Percentiles rank a stretch among this genome's conserved stretches.
Conservation (phyloP, 179 eudicot species). For the Sideroxylon spinosum region DNA sequence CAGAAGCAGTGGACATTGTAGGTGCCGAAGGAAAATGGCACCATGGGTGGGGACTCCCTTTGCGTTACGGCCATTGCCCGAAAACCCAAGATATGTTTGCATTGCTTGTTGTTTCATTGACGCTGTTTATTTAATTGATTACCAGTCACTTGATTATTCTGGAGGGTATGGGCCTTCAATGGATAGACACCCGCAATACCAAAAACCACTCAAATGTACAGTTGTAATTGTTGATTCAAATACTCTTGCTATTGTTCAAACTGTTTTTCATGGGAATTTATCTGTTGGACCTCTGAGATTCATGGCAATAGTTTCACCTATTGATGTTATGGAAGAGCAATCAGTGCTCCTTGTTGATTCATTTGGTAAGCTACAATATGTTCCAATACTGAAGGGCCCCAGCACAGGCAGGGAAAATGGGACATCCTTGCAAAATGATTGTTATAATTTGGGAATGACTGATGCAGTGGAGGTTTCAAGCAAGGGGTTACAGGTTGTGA, state of each 20-base stretch:
- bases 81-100: slow-evolving; percentile 78
- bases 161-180: slow-evolving; percentile 36
- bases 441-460: slow-evolving; percentile 27
- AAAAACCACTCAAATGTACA: slow-evolving; percentile 54
- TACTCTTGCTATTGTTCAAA: slow-evolving; percentile 72
- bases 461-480: slow-evolving; percentile 28
- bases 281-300: slow-evolving; percentile 73
- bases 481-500: slow-evolving; percentile 50
- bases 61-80: slow-evolving; percentile 53
- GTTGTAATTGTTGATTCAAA: slow-evolving; percentile 75
- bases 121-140: slow-evolving; percentile 25
- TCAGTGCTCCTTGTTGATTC: slow-evolving; percentile 61
- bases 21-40: slow-evolving; percentile 83
- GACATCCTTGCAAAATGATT: slow-evolving; percentile 28
- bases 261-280: slow-evolving; percentile 71
- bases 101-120: slow-evolving; percentile 54
- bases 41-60: slow-evolving; percentile 93
- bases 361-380: slow-evolving; percentile 52
- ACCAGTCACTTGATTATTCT: slow-evolving; percentile 29
- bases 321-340: slow-evolving; percentile 46
- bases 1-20: slow-evolving; percentile 87
- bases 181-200: slow-evolving; percentile 33
- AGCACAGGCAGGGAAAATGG: slow-evolving; percentile 40
- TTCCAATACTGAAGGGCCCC: slow-evolving; percentile 51
- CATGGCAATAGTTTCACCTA: slow-evolving; percentile 52